Percentiles rank a stretch among this genome's conserved stretches.
phyloP scores from a whole-genome alignment of 495 filamentous ascomycete genomes.

The Beverwykella pulmonaria region DNA sequence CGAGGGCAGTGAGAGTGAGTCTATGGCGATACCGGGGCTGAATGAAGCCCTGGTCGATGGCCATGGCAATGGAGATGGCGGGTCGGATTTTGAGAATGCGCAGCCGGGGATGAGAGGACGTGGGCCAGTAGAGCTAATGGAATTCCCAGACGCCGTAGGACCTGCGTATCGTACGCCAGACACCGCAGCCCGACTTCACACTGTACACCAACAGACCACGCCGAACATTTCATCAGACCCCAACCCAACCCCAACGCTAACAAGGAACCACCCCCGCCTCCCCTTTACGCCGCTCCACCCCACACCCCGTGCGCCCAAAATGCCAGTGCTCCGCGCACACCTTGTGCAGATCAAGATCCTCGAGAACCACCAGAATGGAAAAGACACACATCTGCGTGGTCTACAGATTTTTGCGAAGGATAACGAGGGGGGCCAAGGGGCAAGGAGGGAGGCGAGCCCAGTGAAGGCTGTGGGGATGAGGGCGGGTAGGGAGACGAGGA shows the following conservation, averaged over 20 bases:
- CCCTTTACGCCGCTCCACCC: conserved; percentile 1
- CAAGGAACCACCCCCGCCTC: not conserved
- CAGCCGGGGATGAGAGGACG: not conserved
- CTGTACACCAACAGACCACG: not conserved
- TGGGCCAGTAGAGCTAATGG: not conserved
- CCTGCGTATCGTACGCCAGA: not conserved
- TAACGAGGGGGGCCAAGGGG: conserved; percentile 41
- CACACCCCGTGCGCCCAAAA: conserved; percentile 8
- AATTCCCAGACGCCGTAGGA: not conserved
- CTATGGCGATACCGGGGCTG: not conserved
- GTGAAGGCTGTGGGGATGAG: not conserved
- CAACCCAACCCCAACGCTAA: not conserved
- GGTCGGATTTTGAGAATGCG: conserved; percentile 40
- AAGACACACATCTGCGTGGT: conserved; percentile 94
- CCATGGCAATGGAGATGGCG: conserved; percentile 32
- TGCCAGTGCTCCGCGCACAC: conserved; percentile 72
- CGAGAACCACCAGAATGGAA: conserved; percentile 99
- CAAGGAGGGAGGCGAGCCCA: not conserved
- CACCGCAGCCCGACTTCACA: not conserved
- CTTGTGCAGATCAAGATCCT: conserved; percentile 83
- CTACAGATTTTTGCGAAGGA: conserved; percentile 89
- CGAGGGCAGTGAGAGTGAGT: conserved; percentile 30
- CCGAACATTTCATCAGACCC: not conserved
- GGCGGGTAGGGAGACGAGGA: not conserved
- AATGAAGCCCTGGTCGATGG: conserved; percentile 22